phyloP scores from a whole-genome alignment of 73 alveolate species.

The Paramecium caudatum region DNA sequence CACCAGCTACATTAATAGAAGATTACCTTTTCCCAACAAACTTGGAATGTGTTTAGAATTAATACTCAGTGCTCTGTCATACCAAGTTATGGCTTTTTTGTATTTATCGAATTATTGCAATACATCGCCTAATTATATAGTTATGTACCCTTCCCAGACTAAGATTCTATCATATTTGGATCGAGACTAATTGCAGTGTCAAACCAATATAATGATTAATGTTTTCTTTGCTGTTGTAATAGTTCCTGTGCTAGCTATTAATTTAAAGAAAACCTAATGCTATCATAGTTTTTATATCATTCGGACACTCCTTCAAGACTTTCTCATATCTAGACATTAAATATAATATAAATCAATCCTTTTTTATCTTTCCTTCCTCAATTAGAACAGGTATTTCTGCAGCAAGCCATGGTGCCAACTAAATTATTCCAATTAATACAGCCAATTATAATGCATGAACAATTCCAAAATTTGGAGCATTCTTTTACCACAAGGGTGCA shows the following conservation, averaged over 20 bases:
- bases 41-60: neutral
- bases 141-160: neutral
- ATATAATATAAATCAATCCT: slow-evolving; percentile 60
- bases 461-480: slow-evolving; percentile 97
- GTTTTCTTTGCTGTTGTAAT: neutral
- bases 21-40: slow-evolving; percentile 12
- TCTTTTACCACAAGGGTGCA: slow-evolving; percentile 97
- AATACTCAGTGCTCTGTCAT: slow-evolving; percentile 16
- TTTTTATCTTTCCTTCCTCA: slow-evolving; percentile 81
- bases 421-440: slow-evolving; percentile 26
- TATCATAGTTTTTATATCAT: slow-evolving; percentile 30
- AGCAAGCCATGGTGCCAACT: slow-evolving; percentile 99
- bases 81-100: slow-evolving; percentile 16
- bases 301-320: neutral
- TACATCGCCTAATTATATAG: neutral
- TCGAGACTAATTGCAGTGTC: slow-evolving; percentile 41
- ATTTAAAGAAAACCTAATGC: slow-evolving; percentile 39
- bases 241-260: neutral
- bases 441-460: slow-evolving; percentile 98
- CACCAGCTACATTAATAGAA: neutral
- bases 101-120: neutral
- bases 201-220: slow-evolving; percentile 26
- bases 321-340: slow-evolving; percentile 41
- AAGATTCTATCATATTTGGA: slow-evolving; percentile 33
- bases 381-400: slow-evolving; percentile 98